A percentile compares a stretch with the other conserved stretches of the same genome.
Conservation (phyloP, 1,139 yeast genomes). For the Meyerozyma smithsonii region DNA sequence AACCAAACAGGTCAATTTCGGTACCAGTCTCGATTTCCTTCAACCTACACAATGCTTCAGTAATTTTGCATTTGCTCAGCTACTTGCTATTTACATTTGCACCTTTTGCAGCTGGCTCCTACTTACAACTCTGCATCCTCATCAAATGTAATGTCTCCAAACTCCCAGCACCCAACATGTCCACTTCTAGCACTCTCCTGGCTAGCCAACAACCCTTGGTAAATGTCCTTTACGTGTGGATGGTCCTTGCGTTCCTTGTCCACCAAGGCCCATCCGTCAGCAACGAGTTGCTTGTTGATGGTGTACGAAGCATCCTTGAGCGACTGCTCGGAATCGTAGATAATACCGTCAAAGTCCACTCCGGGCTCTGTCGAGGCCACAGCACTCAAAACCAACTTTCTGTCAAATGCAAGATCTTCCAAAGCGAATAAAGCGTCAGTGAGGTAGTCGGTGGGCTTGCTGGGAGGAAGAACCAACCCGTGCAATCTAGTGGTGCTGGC, state of each 20-base stretch:
- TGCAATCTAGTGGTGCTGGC: conserved; percentile 57
- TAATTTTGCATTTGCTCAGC: background rate
- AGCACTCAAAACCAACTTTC: conserved; percentile 56
- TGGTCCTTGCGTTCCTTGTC: conserved; percentile 31
- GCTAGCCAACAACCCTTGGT: conserved; percentile 34
- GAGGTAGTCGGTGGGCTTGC: conserved; percentile 52
- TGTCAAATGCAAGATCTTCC: conserved; percentile 50
- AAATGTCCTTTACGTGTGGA: conserved; percentile 30
- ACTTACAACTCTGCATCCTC: conserved; percentile 31
- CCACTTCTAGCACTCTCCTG: conserved; percentile 47
- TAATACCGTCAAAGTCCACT: conserved; percentile 44
- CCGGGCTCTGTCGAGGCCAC: conserved; percentile 36
- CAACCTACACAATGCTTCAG: no score
- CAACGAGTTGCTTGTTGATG: conserved; percentile 57
- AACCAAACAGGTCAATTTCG: no score
- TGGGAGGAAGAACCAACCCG: conserved; percentile 57
- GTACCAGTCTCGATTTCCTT: no score
- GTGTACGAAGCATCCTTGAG: conserved; percentile 54
- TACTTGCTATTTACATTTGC: background rate
- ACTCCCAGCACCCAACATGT: conserved; percentile 75
- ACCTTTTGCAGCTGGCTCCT: background rate
- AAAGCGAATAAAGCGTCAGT: conserved; percentile 56
- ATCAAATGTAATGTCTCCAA: conserved; percentile 69
- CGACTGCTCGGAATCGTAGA: conserved; percentile 62
- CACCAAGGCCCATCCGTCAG: conserved; percentile 64